Percentiles rank a stretch among this genome's conserved stretches.
Evolutionary conservation across 192 early-diverging fungal genomes (phyloP).

Genomic region (Funneliformis geosporum): DNA sequence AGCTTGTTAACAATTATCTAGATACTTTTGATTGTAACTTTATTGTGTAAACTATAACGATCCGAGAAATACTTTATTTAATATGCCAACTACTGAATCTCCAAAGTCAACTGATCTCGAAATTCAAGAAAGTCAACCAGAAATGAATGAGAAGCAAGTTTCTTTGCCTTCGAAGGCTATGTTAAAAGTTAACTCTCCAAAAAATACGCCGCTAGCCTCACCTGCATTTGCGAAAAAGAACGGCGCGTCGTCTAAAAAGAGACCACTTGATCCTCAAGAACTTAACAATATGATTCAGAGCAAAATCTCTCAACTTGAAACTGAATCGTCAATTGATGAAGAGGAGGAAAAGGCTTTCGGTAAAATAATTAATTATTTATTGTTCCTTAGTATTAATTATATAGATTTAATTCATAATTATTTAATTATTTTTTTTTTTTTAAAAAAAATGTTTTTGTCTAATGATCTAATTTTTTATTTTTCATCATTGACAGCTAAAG

Average conservation of each 20-base stretch:
- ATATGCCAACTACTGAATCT: conserved; percentile 23
- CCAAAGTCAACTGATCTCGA: background rate
- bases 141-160: background rate
- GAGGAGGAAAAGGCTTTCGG: conserved; percentile 62
- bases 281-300: conserved; percentile 56
- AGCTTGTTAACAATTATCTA: background rate
- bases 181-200: background rate
- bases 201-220: background rate
- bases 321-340: conserved; percentile 48
- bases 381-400: background rate
- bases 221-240: conserved; percentile 4
- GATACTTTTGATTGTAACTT: background rate
- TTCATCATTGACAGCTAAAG: conserved; percentile 44
- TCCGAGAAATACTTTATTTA: background rate
- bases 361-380: conserved; percentile 19
- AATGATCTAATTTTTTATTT: conserved; percentile 11
- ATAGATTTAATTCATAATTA: background rate
- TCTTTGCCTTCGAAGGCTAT: background rate
- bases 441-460: background rate
- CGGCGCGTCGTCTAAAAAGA: conserved; percentile 36
- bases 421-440: background rate
- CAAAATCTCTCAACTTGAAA: conserved; percentile 60
- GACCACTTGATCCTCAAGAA: conserved; percentile 50
- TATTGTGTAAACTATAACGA: background rate
- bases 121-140: background rate